Conservation (phyloP, 331 rosid species). For the Erythrophleum ivorense region DNA sequence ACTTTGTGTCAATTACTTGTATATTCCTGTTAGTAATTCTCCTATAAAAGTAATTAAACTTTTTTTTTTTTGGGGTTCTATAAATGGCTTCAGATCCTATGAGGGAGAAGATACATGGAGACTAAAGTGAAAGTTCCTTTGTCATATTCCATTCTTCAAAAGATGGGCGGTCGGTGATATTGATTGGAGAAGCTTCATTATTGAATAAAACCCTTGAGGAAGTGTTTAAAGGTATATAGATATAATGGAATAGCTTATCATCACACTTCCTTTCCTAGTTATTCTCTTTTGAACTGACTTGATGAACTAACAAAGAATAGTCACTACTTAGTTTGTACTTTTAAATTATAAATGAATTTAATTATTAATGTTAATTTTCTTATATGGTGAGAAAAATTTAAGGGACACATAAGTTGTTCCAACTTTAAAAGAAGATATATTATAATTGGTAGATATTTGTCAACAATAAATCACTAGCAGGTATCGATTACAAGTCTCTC, state of each 20-base stretch:
- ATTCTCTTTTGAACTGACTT: background rate
- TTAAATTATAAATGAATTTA: too few relatives aligned
- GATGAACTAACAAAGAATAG: background rate
- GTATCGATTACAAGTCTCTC: too few relatives aligned
- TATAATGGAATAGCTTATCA: background rate
- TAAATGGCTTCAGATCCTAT: background rate
- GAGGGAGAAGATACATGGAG: background rate
- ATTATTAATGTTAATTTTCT: too few relatives aligned
- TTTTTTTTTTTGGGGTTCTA: background rate
- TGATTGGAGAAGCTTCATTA: background rate
- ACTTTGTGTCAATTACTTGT: background rate
- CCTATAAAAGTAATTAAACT: background rate
- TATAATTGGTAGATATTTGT: too few relatives aligned
- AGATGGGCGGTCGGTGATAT: background rate
- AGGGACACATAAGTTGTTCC: too few relatives aligned
- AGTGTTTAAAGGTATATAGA: background rate
- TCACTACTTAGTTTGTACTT: background rate
- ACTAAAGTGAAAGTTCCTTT: background rate
- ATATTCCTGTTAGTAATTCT: background rate
- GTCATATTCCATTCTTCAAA: background rate
- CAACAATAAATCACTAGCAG: too few relatives aligned
- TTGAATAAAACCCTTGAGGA: background rate
- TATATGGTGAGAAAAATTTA: too few relatives aligned
- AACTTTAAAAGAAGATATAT: too few relatives aligned
- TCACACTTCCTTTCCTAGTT: background rate